These are phyloP conservation scores for Pseudocercospora fijiensis DNA, from an alignment of 2,329 filamentous ascomycete genomes.

Conservation along the genomic window DNA sequence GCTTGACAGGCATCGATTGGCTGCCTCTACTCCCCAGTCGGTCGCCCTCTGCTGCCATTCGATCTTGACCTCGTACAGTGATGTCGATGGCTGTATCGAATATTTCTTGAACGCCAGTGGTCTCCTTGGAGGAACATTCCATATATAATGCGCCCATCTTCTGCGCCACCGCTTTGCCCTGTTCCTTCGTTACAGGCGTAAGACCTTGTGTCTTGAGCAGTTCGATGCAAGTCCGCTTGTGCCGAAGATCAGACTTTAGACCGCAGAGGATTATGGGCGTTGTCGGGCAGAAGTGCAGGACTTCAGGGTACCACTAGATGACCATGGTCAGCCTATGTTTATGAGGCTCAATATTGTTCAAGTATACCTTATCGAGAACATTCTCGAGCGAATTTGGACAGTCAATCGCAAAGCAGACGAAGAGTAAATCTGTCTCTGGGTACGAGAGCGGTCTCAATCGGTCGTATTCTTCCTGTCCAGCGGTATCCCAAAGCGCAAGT, in stretches of 20 bases:
- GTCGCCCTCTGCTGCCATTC: conserved; percentile 44
- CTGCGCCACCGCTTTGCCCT: conserved; percentile 81
- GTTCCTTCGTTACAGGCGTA: conserved; percentile 88
- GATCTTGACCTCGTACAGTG: conserved; percentile 71
- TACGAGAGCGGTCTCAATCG: conserved; percentile 92
- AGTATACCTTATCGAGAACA: conserved; percentile 90
- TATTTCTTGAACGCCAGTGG: conserved; percentile 92
- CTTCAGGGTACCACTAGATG: conserved; percentile 97
- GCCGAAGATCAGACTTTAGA: conserved; percentile 92
- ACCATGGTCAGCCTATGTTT: conserved; percentile 17
- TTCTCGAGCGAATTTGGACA: conserved; percentile 98
- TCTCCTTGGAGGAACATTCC: conserved; percentile 98
- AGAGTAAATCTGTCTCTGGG: conserved; percentile 94
- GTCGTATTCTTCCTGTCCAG: conserved; percentile 98
- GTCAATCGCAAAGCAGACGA: conserved; percentile 99
- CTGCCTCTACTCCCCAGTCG: conserved; percentile 42
- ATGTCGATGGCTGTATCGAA: conserved; percentile 90
- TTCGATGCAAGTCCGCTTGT: conserved; percentile 95
- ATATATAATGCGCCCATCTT: conserved; percentile 96
- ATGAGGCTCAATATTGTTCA: neutral
- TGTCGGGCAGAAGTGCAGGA: conserved; percentile 97
- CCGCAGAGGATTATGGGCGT: conserved; percentile 94
- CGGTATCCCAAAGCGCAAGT: conserved; percentile 96
- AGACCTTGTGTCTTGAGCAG: conserved; percentile 97
- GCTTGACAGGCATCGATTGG: conserved; percentile 49